A percentile compares a stretch with the other conserved stretches of the same genome.
phyloP scores from a whole-genome alignment of 257 asterid genomes.

The Solanum clarkiae region DNA sequence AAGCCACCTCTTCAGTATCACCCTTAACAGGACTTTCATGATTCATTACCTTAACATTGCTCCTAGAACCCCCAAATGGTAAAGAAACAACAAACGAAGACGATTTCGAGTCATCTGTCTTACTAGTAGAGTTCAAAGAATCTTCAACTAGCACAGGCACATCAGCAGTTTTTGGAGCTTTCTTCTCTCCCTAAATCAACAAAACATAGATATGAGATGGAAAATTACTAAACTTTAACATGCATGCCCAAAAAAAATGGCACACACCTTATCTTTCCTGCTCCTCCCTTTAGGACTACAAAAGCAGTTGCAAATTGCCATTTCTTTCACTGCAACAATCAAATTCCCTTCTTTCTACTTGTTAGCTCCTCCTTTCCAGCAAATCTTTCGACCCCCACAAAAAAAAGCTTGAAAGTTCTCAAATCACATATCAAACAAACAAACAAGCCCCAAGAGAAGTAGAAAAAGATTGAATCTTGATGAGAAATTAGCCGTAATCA shows the following conservation, averaged over 20 bases:
- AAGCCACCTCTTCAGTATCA: slow-evolving; percentile 31
- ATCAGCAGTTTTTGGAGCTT: background rate
- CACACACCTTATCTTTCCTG: slow-evolving; percentile 37
- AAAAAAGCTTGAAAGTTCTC: background rate
- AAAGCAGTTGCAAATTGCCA: slow-evolving; percentile 35
- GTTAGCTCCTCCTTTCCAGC: background rate
- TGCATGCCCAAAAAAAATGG: background rate
- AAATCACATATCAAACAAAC: slow-evolving; percentile 15
- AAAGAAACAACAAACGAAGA: slow-evolving; percentile 35
- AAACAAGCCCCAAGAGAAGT: background rate
- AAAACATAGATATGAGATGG: background rate
- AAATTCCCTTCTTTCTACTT: background rate
- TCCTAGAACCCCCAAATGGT: slow-evolving; percentile 30
- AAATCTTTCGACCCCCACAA: background rate
- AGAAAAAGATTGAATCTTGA: background rate
- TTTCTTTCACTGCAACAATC: slow-evolving; percentile 2
- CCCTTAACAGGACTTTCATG: slow-evolving; percentile 40
- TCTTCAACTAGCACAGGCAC: slow-evolving; percentile 27
- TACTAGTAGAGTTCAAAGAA: slow-evolving; percentile 13
- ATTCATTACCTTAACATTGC: slow-evolving; percentile 37
- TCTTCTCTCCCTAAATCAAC: slow-evolving; percentile 23
- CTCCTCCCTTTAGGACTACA: slow-evolving; percentile 25
- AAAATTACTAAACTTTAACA: background rate
- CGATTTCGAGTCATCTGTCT: slow-evolving; percentile 20
- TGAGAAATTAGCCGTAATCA: slow-evolving; percentile 46